These are phyloP conservation scores for Erigeron philadelphicus DNA, from an alignment of 140 eudicot genomes.

Conservation along the genomic window DNA sequence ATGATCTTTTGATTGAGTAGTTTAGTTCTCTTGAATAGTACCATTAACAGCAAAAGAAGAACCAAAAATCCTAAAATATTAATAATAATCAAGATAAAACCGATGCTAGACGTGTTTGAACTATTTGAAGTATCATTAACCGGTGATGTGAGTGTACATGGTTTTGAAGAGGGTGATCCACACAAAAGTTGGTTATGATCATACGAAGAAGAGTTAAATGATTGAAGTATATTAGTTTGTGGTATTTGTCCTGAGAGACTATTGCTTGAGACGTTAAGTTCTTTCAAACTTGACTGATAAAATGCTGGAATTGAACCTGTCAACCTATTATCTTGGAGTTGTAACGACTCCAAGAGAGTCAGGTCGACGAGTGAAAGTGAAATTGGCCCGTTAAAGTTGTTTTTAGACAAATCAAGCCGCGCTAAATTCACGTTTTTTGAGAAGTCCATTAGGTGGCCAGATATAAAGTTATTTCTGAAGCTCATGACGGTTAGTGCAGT, in stretches of 20 bases:
- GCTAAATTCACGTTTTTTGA: constrained; percentile 30
- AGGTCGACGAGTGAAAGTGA: constrained; percentile 44
- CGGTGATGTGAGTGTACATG: constrained; percentile 26
- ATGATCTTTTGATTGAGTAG: constrained; percentile 29
- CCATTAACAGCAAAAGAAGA: constrained; percentile 31
- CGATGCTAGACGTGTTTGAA: constrained; percentile 19
- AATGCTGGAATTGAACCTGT: constrained; percentile 47
- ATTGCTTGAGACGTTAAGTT: constrained; percentile 53
- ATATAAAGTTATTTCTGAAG: constrained; percentile 46
- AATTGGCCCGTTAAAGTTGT: constrained; percentile 45
- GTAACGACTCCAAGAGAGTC: constrained; percentile 38
- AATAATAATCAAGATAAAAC: constrained; percentile 26
- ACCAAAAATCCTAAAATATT: constrained; percentile 36
- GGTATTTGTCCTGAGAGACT: constrained; percentile 55
- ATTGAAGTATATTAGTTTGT: constrained; percentile 33
- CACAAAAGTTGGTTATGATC: constrained; percentile 39
- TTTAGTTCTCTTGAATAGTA: constrained; percentile 45
- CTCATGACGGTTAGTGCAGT: constrained; percentile 36
- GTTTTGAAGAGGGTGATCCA: constrained; percentile 43
- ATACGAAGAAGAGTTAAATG: constrained; percentile 31
- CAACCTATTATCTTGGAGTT: constrained; percentile 46
- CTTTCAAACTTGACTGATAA: constrained; percentile 41
- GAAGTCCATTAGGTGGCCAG: constrained; percentile 53
- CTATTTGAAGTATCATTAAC: constrained; percentile 1
- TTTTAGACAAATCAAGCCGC: constrained; percentile 44